These are phyloP conservation scores for Leccinum imitatum DNA, from an alignment of 768 basidiomycete genomes.

Conservation along the genomic window DNA sequence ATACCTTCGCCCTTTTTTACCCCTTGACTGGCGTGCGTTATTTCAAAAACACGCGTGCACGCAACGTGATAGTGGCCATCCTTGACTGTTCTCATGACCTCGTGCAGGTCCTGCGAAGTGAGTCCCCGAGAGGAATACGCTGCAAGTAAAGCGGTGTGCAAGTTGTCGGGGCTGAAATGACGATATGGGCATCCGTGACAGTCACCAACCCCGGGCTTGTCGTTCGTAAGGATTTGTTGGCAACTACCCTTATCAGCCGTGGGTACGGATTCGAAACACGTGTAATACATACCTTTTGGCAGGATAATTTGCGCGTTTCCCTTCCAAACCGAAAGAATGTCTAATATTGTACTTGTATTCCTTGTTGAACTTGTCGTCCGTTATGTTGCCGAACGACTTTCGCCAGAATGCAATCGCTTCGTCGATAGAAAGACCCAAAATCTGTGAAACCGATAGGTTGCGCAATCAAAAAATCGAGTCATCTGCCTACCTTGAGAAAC, in stretches of 20 bases:
- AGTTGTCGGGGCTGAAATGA: conserved; percentile 80
- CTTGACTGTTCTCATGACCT: conserved; percentile 80
- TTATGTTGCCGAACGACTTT: conserved; percentile 72
- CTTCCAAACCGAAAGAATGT: conserved; percentile 92
- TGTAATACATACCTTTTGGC: conserved; percentile 69
- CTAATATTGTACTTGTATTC: conserved; percentile 97
- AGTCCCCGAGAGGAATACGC: conserved; percentile 66
- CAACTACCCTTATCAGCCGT: conserved; percentile 54
- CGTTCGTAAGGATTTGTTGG: conserved; percentile 74
- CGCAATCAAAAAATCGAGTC: background rate
- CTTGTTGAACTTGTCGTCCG: conserved; percentile 97
- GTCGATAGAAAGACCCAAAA: conserved; percentile 89
- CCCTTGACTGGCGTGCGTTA: conserved; percentile 71
- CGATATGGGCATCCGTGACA: conserved; percentile 92
- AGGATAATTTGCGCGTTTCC: conserved; percentile 90
- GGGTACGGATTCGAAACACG: background rate
- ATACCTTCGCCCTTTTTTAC: conserved; percentile 90
- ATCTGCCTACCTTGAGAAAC: conserved; percentile 79
- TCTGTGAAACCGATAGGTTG: conserved; percentile 45
- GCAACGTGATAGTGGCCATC: conserved; percentile 88
- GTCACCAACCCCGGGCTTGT: conserved; percentile 66
- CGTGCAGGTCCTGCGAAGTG: conserved; percentile 67
- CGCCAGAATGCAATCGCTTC: conserved; percentile 95
- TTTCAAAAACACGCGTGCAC: conserved; percentile 95
- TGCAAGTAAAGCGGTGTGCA: conserved; percentile 72